phyloP scores from a whole-genome alignment of 2,329 filamentous ascomycete species.

The Colletotrichum cuscutae region DNA sequence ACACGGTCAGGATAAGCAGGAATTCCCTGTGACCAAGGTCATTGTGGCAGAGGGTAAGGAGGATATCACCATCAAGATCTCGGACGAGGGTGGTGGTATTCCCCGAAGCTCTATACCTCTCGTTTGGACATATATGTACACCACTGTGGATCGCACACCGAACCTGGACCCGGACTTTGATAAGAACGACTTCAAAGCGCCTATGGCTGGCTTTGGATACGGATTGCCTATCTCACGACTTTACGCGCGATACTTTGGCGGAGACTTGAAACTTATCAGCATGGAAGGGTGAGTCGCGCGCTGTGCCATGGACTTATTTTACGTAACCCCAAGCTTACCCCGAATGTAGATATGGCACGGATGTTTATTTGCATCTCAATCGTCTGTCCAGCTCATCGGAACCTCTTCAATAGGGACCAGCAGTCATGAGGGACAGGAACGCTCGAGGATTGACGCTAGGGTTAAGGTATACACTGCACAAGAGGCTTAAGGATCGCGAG shows the following conservation, averaged over 20 bases:
- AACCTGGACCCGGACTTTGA: constrained; percentile 97
- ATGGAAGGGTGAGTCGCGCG: constrained; percentile 88
- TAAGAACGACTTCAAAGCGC: constrained; percentile 98
- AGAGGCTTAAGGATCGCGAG: constrained; percentile 77
- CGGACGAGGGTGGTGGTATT: constrained; percentile 96
- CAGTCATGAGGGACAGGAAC: constrained; percentile 82
- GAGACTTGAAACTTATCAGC: constrained; percentile 95
- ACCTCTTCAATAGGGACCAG: constrained; percentile 93
- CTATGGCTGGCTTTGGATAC: constrained; percentile 99
- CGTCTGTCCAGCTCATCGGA: constrained; percentile 94
- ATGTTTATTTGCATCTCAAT: constrained; percentile 98
- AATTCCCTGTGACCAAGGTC: constrained; percentile 96
- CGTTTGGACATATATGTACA: constrained; percentile 99
- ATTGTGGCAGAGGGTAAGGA: constrained; percentile 98
- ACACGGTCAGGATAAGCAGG: constrained; percentile 93
- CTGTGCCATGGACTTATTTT: background rate
- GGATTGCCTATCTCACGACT: constrained; percentile 92
- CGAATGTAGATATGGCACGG: constrained; percentile 85
- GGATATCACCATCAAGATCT: constrained; percentile 98
- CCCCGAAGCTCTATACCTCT: constrained; percentile 92
- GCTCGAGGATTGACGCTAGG: constrained; percentile 73
- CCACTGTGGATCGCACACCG: constrained; percentile 95
- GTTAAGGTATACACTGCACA: constrained; percentile 68
- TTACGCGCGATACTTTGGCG: constrained; percentile 97
- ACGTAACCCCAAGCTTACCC: background rate